Base-by-base conservation (phyloP, 140 eudicot species). In the Stevia rebaudiana region DNA sequence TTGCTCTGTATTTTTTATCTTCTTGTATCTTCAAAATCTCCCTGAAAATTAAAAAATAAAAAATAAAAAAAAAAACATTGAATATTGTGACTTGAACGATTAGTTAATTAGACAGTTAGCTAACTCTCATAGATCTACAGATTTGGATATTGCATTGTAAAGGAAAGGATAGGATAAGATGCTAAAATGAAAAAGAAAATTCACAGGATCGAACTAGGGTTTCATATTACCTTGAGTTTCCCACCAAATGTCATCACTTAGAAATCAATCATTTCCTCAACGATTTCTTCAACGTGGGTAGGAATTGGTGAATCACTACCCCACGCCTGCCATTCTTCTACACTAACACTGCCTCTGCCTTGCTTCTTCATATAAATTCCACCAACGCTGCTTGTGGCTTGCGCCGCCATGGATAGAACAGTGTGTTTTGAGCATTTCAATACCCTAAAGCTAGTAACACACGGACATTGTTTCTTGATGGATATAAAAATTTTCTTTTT, bases 321-420 rank as follows among this genome's bases (percentile, higher is more conserved):
- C 96, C 98, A 92, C 1, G 76, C 76, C 70, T 85, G 95, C 98
- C 96, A 92, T 78, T 92, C 98, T 54, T 79, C 75, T 23, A 79
- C 68, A 76, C 84, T 79, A 25, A 92, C 39, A n/a, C 66, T 33
- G 28, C 73, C 58, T 72, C 11, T 43, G 2, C 3, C 3, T 28
- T 28, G 3, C 33, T 28, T 28, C 33, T 28, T 28, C 3, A 28
- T 1, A 4, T 28, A 28, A 2, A 28, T 28, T 24, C 51, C 46
- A 2, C 17, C 18, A 28, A 41, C 8, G 64, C 66, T 69, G 63
- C 75, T 59, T 63, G 43, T 55, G 71, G 74, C 70, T 47, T 68
- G 72, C 42, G 80, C 77, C 35, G 80, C 83, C 87, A 75, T 78
- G 67, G 10, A 58, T 33, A 30, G 39, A 41, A 61, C 36, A 69